phyloP scores from a whole-genome alignment of 139 green algal genomes.

The Haematococcus lacustris region DNA sequence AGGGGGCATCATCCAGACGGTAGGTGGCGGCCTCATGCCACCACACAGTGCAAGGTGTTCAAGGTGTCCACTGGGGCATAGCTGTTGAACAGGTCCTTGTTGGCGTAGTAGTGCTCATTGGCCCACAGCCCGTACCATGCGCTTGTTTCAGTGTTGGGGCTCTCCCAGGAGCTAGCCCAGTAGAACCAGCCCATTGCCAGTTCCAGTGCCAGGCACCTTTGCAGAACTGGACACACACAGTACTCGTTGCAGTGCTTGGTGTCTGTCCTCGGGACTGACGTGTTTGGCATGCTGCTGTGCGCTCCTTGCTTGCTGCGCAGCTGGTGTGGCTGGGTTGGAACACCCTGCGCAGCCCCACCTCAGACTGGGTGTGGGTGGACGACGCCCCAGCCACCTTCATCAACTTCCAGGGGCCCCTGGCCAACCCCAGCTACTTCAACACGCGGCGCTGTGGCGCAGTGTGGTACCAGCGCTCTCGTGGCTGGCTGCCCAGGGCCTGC shows the following conservation, averaged over 20 bases:
- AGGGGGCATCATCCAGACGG: background rate
- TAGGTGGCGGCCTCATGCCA: no score
- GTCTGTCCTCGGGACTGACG: background rate
- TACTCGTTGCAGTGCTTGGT: background rate
- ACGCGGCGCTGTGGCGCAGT: background rate
- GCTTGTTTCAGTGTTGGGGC: no score
- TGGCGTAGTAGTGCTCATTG: no score
- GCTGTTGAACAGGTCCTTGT: no score
- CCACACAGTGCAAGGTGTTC: no score
- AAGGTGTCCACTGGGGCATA: background rate
- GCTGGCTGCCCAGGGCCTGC: background rate
- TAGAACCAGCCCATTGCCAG: background rate
- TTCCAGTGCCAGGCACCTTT: background rate
- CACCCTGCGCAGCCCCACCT: background rate
- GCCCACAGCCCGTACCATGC: no score
- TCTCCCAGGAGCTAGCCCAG: background rate
- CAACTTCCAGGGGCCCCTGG: background rate
- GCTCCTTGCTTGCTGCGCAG: background rate
- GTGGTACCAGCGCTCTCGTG: background rate
- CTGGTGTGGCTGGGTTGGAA: slow-evolving; percentile 5
- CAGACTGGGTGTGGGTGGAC: slow-evolving; percentile 1
- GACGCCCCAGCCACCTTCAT: background rate
- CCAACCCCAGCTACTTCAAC: background rate
- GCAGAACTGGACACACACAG: background rate
- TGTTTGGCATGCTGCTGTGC: background rate